These are phyloP conservation scores for Cronartium quercuum DNA, from an alignment of 1,284 basidiomycete genomes.

Conservation along the genomic window DNA sequence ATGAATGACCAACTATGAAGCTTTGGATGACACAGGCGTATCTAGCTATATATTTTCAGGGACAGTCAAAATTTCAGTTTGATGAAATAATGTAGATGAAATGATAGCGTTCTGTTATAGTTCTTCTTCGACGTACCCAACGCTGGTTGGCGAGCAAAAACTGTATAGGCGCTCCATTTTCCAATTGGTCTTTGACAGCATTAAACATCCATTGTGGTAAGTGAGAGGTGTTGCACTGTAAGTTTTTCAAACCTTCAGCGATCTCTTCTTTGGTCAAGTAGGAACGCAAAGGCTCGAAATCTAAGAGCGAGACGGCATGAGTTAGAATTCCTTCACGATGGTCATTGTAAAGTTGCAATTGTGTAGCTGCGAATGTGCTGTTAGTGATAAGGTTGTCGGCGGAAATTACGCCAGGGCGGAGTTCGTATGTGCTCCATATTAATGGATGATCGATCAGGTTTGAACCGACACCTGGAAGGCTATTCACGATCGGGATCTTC, in stretches of 20 bases:
- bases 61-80: not conserved
- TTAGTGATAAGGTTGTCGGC: slow-evolving; percentile 25
- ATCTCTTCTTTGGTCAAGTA: slow-evolving; percentile 16
- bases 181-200: not conserved
- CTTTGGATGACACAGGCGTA: not conserved
- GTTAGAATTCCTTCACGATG: slow-evolving; percentile 15
- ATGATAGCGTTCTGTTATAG: not conserved
- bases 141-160: slow-evolving; percentile 19
- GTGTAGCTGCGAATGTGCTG: slow-evolving; percentile 7
- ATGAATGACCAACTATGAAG: slow-evolving; percentile 23
- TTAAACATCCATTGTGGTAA: slow-evolving; percentile 1
- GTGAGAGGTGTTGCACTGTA: not conserved
- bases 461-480: slow-evolving; percentile 42
- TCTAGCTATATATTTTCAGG: not conserved
- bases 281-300: slow-evolving; percentile 16
- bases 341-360: slow-evolving; percentile 1
- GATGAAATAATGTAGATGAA: not conserved
- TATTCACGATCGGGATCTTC: slow-evolving; percentile 39
- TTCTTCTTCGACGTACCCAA: slow-evolving; percentile 3
- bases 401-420: slow-evolving; percentile 9
- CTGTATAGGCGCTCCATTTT: slow-evolving; percentile 13
- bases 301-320: slow-evolving; percentile 20
- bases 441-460: slow-evolving; percentile 42
- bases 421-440: slow-evolving; percentile 8
- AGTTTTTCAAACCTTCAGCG: slow-evolving; percentile 10